Evolutionary conservation across 306 rosid genomes (phyloP).

Genomic region (Cyclanthera cordifolia): DNA sequence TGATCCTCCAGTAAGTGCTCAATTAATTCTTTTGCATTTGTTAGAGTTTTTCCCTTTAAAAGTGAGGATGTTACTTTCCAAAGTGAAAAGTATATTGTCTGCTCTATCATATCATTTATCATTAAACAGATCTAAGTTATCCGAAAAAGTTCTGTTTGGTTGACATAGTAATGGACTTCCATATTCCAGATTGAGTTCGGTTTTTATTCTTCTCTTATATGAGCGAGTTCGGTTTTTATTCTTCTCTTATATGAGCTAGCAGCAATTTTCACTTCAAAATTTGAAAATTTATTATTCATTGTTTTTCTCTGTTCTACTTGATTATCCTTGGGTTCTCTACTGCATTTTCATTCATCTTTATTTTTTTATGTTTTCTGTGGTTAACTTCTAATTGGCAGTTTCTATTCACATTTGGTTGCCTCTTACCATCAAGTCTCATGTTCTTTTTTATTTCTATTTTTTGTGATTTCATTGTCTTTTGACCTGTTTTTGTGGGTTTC

Average conservation of each 20-base stretch:
- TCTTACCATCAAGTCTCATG: not conserved
- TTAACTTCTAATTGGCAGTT: not conserved
- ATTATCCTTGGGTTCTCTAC: not conserved
- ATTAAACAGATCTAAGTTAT: not conserved
- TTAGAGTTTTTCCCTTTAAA: not conserved
- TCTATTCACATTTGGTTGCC: not conserved
- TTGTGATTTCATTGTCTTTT: not conserved
- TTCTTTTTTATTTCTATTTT: not conserved
- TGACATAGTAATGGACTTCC: not conserved
- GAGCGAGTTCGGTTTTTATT: not conserved
- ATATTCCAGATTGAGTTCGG: not conserved
- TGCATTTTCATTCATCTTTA: not conserved
- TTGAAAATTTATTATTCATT: not conserved
- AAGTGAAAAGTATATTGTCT: not conserved
- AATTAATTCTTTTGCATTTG: slow-evolving; percentile 12
- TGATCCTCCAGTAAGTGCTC: slow-evolving; percentile 56
- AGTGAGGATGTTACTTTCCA: not conserved
- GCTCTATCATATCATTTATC: not conserved
- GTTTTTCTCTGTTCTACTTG: not conserved
- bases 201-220: not conserved
- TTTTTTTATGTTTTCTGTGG: not conserved
- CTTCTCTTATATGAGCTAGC: not conserved
- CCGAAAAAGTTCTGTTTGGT: not conserved
- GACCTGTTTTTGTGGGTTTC: not conserved
- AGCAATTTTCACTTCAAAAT: not conserved